Percentiles rank a stretch among this genome's conserved stretches.
These are phyloP conservation scores for Phytopythium vexans DNA, from an alignment of 352 stramenopile genomes.

Conservation along the genomic window DNA sequence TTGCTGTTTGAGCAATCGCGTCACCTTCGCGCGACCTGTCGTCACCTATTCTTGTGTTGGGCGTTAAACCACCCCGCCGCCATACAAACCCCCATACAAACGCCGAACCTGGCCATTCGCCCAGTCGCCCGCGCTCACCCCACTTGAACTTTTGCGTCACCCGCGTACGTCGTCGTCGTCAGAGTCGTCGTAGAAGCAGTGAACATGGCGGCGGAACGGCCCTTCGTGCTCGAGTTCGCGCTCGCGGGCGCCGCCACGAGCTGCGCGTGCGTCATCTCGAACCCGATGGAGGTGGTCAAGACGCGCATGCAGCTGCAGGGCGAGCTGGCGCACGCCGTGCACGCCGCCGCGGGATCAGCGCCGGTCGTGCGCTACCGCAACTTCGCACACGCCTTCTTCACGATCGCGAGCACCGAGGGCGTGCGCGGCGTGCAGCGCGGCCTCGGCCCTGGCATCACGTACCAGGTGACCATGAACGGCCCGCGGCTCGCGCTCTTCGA, in stretches of 20 bases:
- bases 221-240: conserved; percentile 69
- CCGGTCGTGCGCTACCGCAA: conserved; percentile 75
- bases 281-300: conserved; percentile 90
- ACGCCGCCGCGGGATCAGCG: conserved; percentile 12
- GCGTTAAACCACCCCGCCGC: neutral
- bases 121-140: neutral
- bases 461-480: conserved; percentile 84
- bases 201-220: conserved; percentile 29
- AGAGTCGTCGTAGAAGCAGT: neutral
- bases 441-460: conserved; percentile 70
- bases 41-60: neutral
- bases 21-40: neutral
- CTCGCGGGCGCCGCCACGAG: conserved; percentile 65
- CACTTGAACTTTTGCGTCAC: conserved; percentile 1
- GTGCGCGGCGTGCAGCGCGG: conserved; percentile 77
- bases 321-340: conserved; percentile 58
- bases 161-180: neutral
- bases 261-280: conserved; percentile 71
- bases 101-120: neutral
- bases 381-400: conserved; percentile 85
- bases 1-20: conserved; percentile 1
- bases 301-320: conserved; percentile 88
- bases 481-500: conserved; percentile 76
- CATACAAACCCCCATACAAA: conserved; percentile 2
- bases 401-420: conserved; percentile 74